Base-by-base conservation (phyloP, 441 rosid genomes). In the Erodium moschatum region DNA sequence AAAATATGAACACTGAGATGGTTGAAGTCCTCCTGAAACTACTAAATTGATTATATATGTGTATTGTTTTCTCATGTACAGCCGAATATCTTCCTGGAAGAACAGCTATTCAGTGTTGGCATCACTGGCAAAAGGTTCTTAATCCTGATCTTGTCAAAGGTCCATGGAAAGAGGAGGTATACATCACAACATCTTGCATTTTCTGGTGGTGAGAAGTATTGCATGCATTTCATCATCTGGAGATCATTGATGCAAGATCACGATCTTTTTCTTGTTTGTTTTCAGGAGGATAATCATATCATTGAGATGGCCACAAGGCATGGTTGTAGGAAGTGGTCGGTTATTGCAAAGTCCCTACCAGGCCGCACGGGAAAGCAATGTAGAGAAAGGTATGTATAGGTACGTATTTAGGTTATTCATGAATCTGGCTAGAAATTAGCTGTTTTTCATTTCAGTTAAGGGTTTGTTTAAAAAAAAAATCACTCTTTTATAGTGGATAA, bases 301-400 rank as follows among this genome's bases (percentile, higher is more conserved):
- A 61, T 40, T 5, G 61, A 64, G 40, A 64, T 60, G 16, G 71
- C 75, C n/a, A 16, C 65, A 52, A 70, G 63, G 52, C 67, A 44
- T 0, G 77, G 76, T 64, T 65, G 68, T 15, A 65, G 54, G 65
- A 75, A 65, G 31, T 75, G 79, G 79, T 73, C 76, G 38, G 74
- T 70, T 19, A 70, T 75, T 31, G 79, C 77, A 65, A 73, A 70
- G 65, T 64, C 62, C 29, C 35, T 75, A 46, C 75, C 73, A 64
- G 79, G 79, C 46, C 75, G 81, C 63, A 72, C 66, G 61, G 75
- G 79, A 72, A 79, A 79, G 68, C 81, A 79, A 46, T 79, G 79
- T 66, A 62, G 79, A 48, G 79, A 79, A 73, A 75, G 81, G 81
- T 21, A 20, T 13, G 9, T 19, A 58, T 24, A 75, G 81, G 81